Conservation (phyloP, 2,329 filamentous ascomycete species). For the Claviceps paspali region DNA sequence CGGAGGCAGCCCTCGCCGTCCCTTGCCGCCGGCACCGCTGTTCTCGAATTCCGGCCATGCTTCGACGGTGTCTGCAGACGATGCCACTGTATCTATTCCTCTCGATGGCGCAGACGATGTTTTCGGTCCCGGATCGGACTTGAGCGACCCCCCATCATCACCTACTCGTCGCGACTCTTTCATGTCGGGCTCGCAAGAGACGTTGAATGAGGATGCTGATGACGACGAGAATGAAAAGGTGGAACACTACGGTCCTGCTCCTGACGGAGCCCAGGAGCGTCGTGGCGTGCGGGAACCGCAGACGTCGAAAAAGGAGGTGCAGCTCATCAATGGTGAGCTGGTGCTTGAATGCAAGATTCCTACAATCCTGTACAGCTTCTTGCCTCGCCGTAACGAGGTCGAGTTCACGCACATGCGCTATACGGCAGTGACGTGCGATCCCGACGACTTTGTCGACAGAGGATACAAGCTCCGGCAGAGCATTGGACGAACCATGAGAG, state of each 20-base stretch:
- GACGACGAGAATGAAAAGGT: constrained; percentile 35
- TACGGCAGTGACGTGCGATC: constrained; percentile 95
- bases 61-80: constrained; percentile 43
- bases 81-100: constrained; percentile 58
- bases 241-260: constrained; percentile 77
- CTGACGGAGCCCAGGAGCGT: constrained; percentile 71
- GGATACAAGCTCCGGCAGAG: constrained; percentile 90
- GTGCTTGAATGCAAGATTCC: constrained; percentile 98
- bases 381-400: constrained; percentile 80
- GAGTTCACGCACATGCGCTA: constrained; percentile 99
- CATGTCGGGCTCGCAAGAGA: constrained; percentile 35
- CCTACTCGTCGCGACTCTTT: constrained; percentile 41
- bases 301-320: constrained; percentile 85
- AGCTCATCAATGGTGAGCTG: constrained; percentile 92
- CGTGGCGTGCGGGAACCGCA: constrained; percentile 76
- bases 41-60: constrained; percentile 46
- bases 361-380: constrained; percentile 92
- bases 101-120: constrained; percentile 54
- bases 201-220: constrained; percentile 31
- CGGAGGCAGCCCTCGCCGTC: constrained; percentile 71
- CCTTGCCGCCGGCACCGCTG: constrained; percentile 74
- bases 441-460: constrained; percentile 75
- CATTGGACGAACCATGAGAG: constrained; percentile 66
- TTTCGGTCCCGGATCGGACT: constrained; percentile 49
- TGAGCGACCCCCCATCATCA: constrained; percentile 36